Conservation (phyloP, 768 basidiomycete genomes). For the Calocybe indica region DNA sequence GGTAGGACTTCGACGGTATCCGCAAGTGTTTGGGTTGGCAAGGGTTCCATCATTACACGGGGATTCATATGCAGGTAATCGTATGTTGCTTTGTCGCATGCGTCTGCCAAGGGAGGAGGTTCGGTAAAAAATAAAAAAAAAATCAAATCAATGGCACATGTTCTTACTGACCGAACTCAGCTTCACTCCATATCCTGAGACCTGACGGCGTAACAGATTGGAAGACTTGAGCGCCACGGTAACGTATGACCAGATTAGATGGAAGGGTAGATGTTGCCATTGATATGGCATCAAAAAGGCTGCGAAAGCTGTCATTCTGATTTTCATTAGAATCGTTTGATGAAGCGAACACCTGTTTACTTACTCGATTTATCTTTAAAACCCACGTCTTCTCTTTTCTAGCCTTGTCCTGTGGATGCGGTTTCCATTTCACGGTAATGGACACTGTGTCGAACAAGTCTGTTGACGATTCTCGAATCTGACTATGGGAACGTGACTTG, state of each 20-base stretch:
- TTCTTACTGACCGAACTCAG: conserved; percentile 48
- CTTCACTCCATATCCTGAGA: conserved; percentile 63
- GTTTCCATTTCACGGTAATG: conserved; percentile 57
- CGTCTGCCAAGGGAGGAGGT: conserved; percentile 30
- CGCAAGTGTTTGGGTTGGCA: conserved; percentile 1
- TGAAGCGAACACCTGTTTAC: conserved; percentile 9
- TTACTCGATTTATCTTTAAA: conserved; percentile 56
- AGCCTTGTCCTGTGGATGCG: conserved; percentile 49
- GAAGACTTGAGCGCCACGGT: conserved; percentile 59
- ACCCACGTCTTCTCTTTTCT: conserved; percentile 36
- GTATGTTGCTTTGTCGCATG: conserved; percentile 56
- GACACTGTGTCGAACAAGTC: conserved; percentile 32
- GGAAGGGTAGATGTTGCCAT: conserved; percentile 49
- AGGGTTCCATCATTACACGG: conserved; percentile 2
- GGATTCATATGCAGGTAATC: conserved; percentile 49
- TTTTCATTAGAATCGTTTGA: background rate
- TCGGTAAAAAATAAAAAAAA: background rate
- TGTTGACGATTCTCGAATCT: conserved; percentile 20
- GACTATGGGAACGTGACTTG: conserved; percentile 16
- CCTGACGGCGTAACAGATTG: conserved; percentile 63
- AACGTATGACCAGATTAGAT: conserved; percentile 53
- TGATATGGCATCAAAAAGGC: conserved; percentile 60
- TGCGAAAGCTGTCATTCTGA: conserved; percentile 61
- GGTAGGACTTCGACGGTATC: conserved; percentile 5
- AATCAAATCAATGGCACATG: background rate